Evolutionary conservation across 2,329 filamentous ascomycete genomes (phyloP), one percentile per base, ranked within the genome.

Genomic region (Harringtonia lauricola): DNA sequence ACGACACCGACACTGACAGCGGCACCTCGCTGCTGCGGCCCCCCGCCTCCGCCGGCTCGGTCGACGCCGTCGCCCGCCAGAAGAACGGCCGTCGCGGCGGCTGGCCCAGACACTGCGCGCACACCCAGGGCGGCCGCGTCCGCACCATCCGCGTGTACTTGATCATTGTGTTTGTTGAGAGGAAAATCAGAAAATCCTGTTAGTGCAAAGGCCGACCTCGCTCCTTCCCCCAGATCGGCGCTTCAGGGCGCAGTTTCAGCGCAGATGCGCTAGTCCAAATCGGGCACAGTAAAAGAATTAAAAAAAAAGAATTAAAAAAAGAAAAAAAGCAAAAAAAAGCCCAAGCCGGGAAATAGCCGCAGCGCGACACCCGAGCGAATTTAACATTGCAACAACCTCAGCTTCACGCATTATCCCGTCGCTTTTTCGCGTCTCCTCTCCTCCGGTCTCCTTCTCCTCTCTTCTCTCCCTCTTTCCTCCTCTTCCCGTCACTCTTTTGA

Each of bases 1-100:
- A 59, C 42, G 21, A 49, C 45, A 36, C 55, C 54, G 31, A 65
- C 57, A 28, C 60, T 55, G 34, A 63, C 61, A 36, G 66, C 57
- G 12, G 62, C 60, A 36, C 61, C 62, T 12, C 6, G 33, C 28
- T 30, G 28, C 37, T 17, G 34, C 26, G 24, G 69, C n/a, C n/a
- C n/a, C n/a, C 64, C 38, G 63, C 55, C 63, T 59, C 45, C 61
- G 61, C 28, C 48, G 54, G 21, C 42, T 54, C 45, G 46, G 52
- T 43, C 53, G 44, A 26, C 15, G 36, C 43, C 21, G 43, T 31
- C n/a, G 42, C 15, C 10, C 40, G n/a, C 46, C 44, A 42, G 22
- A 42, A 47, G 14, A 50, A 43, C 14, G 41, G 21, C 30, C 47
- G 42, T 17, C 14, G 37, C 15, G 28, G n/a, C 18, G 18, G 13